Conservation (phyloP, 2,329 filamentous ascomycete species). For the Celoporthe dispersa region DNA sequence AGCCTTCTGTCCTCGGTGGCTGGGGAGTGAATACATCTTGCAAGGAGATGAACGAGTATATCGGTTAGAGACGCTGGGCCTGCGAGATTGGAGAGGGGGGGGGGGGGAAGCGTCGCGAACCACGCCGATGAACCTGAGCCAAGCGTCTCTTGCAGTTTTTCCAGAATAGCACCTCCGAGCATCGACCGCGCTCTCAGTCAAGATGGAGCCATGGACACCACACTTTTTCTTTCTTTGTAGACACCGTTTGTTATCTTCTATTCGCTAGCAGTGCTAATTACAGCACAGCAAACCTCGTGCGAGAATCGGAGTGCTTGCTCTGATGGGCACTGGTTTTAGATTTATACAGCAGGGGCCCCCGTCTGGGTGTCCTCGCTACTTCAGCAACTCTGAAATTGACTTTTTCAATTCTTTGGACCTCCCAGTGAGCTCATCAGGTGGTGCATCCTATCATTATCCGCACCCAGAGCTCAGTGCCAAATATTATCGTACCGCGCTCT, state of each 20-base stretch:
- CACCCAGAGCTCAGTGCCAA: too few species aligned
- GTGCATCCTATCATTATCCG: too few species aligned
- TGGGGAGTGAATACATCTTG: conserved; percentile 11
- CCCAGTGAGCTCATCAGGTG: neutral
- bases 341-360: neutral
- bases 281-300: neutral
- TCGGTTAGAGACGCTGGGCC: neutral
- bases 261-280: neutral
- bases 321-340: neutral
- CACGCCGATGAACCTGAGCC: too few species aligned
- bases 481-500: too few species aligned
- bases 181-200: neutral
- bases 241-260: neutral
- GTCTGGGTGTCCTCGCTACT: neutral
- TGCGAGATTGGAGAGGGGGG: too few species aligned
- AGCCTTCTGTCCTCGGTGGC: conserved; percentile 1
- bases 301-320: neutral
- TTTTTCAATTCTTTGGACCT: neutral
- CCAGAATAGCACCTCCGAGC: neutral
- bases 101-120: too few species aligned
- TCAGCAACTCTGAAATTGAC: neutral
- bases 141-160: neutral
- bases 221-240: neutral
- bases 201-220: neutral
- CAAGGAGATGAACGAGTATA: neutral